Evolutionary conservation across 768 basidiomycete species (phyloP).

Genomic region (Suillus alpinus): DNA sequence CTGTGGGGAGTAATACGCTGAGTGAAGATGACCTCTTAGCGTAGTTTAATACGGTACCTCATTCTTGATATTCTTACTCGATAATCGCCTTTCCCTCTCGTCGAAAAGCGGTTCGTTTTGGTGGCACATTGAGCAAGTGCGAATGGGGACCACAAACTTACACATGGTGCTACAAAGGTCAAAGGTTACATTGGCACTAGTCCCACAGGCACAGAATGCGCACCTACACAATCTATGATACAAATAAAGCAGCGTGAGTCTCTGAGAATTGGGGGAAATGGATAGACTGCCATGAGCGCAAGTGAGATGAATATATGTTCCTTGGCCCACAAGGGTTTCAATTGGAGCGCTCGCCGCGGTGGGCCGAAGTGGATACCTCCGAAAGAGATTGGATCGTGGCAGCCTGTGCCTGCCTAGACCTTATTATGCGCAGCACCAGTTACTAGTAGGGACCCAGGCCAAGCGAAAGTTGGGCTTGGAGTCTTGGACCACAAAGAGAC

Average conservation of each 20-base stretch:
- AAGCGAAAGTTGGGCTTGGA: neutral
- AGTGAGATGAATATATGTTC: neutral
- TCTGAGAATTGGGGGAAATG: too few relatives aligned
- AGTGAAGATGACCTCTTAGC: neutral
- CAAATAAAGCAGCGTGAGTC: neutral
- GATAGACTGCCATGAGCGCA: too few relatives aligned
- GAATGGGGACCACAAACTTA: constrained; percentile 2
- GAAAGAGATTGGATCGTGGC: neutral
- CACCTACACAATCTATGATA: neutral
- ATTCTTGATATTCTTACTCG: neutral
- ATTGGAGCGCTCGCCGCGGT: neutral
- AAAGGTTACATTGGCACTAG: neutral
- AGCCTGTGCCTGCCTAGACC: neutral
- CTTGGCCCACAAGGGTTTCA: neutral
- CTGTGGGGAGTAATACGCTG: too few relatives aligned
- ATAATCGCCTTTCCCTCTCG: neutral
- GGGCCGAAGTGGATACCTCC: neutral
- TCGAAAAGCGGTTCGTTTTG: neutral
- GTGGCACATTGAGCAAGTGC: constrained; percentile 1
- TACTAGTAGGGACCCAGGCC: neutral
- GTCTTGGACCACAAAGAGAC: neutral
- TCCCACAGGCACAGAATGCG: neutral
- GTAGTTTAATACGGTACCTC: neutral
- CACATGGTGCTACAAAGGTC: constrained; percentile 1
- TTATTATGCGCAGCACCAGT: neutral